Percentiles rank a stretch among this genome's conserved stretches.
phyloP scores from a whole-genome alignment of 2,329 filamentous ascomycete species.

The Aphanocladium album region DNA sequence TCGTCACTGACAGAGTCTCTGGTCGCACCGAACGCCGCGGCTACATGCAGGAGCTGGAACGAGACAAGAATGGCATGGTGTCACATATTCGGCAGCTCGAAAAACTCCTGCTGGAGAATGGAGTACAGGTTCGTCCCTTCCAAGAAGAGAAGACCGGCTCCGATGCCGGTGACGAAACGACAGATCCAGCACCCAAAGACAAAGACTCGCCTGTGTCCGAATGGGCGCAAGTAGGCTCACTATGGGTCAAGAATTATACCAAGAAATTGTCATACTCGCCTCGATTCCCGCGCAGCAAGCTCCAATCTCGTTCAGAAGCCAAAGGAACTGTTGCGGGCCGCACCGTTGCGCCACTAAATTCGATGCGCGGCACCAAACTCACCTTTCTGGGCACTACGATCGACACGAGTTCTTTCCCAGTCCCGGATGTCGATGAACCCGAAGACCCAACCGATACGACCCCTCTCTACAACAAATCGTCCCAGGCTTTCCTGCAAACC shows the following conservation, averaged over 20 bases:
- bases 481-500: constrained; percentile 64
- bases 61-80: constrained; percentile 63
- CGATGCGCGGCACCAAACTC: constrained; percentile 71
- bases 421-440: constrained; percentile 59
- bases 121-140: constrained; percentile 55
- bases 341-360: constrained; percentile 61
- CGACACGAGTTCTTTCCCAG: constrained; percentile 68
- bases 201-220: neutral
- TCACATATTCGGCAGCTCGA: constrained; percentile 64
- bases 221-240: constrained; percentile 29
- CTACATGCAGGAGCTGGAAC: constrained; percentile 71
- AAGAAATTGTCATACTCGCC: constrained; percentile 19
- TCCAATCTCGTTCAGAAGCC: constrained; percentile 47
- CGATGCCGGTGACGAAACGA: constrained; percentile 2
- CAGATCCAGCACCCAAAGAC: neutral
- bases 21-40: constrained; percentile 74
- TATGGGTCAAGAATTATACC: constrained; percentile 31
- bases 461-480: constrained; percentile 64
- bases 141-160: constrained; percentile 31
- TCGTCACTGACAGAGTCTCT: constrained; percentile 81
- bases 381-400: constrained; percentile 75
- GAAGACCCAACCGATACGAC: constrained; percentile 32
- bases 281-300: constrained; percentile 27
- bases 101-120: constrained; percentile 55
- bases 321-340: constrained; percentile 62